Evolutionary conservation across 352 stramenopile species (phyloP), one percentile per base, ranked within the genome.

Genomic region (Globisporangium paroecandrum): DNA sequence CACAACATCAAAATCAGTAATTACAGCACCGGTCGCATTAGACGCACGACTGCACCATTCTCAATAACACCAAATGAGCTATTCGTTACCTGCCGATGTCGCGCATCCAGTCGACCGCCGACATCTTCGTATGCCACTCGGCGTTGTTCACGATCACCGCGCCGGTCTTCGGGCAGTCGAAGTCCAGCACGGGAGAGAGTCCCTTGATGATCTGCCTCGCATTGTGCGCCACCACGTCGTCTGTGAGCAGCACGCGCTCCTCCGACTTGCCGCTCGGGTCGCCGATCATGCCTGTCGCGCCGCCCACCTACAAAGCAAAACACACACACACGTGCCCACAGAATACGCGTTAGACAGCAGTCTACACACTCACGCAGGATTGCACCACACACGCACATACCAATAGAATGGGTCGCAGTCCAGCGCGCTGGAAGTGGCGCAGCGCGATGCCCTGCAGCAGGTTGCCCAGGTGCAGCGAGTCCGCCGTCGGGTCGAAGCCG

Each of bases 231-330:
- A 99, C 98, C 32, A 85, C 82, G 15, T 98, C 93, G 63, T 98
- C 94, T 22, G 92, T 95, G 47, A 99, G 78, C 75, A 99, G 76
- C 62, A 98, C 82, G 51, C 98, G 91, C 72, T 98, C 94, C 78
- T 99, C 96, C 58, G 97, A 97, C 80, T 99, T 99, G 66, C 97
- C 97, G 58, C 97, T 99, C 24, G 98, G 98, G 80, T 99, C 98
- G 41, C 98, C 98, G 36, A 99, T 98, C 78, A 96, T 88, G 9
- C 91, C 93, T 8, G 93, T 98, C 43, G 90, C 91, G 46, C 92
- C 92, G 12, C 86, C 85, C 41, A 93, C 72, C 77, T 87, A 43
- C 41, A 25, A 5, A 29, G 5, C 15, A 13, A 27, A 12, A 32
- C 36, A 64, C 9, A 29, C 27, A 29, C 13, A n/a, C 10, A 3